These are phyloP conservation scores for Colletotrichum acutatum DNA, from an alignment of 2,329 filamentous ascomycete genomes.

Conservation along the genomic window DNA sequence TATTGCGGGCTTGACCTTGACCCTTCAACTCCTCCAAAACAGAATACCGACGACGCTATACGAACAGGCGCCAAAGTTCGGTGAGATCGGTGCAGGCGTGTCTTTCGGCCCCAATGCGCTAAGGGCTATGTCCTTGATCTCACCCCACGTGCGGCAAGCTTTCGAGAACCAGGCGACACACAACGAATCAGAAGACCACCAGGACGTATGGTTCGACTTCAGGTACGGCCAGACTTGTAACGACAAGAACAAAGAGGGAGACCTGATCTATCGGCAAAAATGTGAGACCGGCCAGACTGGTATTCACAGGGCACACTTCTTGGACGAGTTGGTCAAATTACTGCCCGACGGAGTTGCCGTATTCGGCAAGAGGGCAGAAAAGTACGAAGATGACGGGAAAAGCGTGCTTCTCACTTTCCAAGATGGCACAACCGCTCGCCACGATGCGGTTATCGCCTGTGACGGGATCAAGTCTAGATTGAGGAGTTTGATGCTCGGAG, in stretches of 20 bases:
- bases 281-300: constrained; percentile 22
- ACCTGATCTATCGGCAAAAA: constrained; percentile 14
- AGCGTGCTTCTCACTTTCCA: constrained; percentile 47
- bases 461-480: constrained; percentile 66
- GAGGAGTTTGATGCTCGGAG: constrained; percentile 62
- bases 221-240: constrained; percentile 35
- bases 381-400: constrained; percentile 26
- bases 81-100: constrained; percentile 63
- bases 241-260: constrained; percentile 18
- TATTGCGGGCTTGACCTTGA: constrained; percentile 61
- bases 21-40: constrained; percentile 54
- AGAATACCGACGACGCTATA: constrained; percentile 56
- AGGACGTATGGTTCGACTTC: constrained; percentile 37
- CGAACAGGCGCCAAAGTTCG: constrained; percentile 54
- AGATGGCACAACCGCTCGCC: constrained; percentile 51
- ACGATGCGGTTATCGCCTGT: constrained; percentile 61
- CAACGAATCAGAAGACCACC: constrained; percentile 28
- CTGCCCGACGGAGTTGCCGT: constrained; percentile 43
- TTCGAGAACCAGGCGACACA: constrained; percentile 46
- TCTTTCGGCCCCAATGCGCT: constrained; percentile 64
- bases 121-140: constrained; percentile 49
- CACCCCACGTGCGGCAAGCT: constrained; percentile 45
- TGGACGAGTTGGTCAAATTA: constrained; percentile 52
- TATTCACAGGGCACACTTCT: constrained; percentile 32
- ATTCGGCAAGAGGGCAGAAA: constrained; percentile 44